Base-by-base conservation (phyloP, 352 stramenopile genomes). In the Phytophthora hybrid region DNA sequence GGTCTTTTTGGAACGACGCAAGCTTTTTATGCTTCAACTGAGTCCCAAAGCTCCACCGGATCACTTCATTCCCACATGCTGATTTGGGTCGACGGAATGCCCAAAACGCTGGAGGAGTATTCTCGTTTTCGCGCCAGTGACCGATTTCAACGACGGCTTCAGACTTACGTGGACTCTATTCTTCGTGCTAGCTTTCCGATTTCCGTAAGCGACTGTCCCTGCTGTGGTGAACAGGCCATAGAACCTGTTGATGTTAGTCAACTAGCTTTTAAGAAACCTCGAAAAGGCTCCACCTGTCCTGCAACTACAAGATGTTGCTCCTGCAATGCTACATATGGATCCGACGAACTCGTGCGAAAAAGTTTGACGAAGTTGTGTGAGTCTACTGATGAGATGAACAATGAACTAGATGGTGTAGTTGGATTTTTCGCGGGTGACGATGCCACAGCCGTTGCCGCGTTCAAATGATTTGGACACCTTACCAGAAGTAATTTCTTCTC, bases 111-210 rank as follows among this genome's bases (percentile, higher is more conserved):
- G 34, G 34, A 41, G 34, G 34, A 41, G 13, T 41, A 41, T 13
- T 10, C 9, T 14, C 8, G 8, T 41, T 13, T 41, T 41, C 34
- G 34, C 13, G 8, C 9, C 34, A 41, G 34, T 41, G 34, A 41
- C 9, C 9, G 34, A 13, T 41, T 41, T 13, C 34, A 41, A 13
- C 6, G 13, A 41, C 34, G 26, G 4, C 26, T 31, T 31, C 26
- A 31, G 26, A 31, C 26, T 31, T 31, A 31, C 26, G 26, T 31
- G 26, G 26, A 31, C 26, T 31, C 2, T 31, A 21, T 47, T n/a
- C 32, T 60, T 49, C 54, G 31, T 32, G 54, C 54, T 49, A 49
- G 54, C 5, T 60, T 49, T 60, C 32, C 18, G 1, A 60, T 60
- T 9, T 60, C 32, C 16, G 29, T 32, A 18, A 26, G n/a, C 0